Evolutionary conservation across 306 rosid species (phyloP).

Genomic region (Crataegus laevigata): DNA sequence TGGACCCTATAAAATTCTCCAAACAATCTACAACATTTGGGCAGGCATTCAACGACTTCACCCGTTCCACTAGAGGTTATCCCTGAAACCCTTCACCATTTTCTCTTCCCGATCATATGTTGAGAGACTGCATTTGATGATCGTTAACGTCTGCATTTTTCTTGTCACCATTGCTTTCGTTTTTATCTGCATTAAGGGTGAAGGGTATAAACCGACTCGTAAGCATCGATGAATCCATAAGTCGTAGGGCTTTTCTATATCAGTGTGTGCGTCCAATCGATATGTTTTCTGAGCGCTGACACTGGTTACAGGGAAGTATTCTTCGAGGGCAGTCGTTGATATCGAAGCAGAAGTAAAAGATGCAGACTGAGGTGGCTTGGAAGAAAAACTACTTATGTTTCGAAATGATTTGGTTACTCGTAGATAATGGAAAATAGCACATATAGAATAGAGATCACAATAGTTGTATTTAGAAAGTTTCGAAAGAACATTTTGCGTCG

Average conservation of each 20-base stretch:
- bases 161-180: neutral
- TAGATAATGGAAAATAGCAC: neutral
- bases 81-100: neutral
- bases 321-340: constrained; percentile 59
- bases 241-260: neutral
- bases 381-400: neutral
- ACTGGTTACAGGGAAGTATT: constrained; percentile 50
- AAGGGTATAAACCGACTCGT: neutral
- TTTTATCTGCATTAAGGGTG: neutral
- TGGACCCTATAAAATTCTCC: constrained; percentile 69
- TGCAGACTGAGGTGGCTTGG: constrained; percentile 50
- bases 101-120: neutral
- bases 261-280: neutral
- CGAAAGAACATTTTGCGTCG: neutral
- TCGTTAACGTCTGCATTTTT: neutral
- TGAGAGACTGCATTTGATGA: neutral
- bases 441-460: neutral
- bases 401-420: neutral
- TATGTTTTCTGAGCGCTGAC: neutral
- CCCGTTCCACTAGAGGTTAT: constrained; percentile 60
- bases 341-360: constrained; percentile 91
- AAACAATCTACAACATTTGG: constrained; percentile 77
- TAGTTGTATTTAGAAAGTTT: neutral
- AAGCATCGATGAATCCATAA: neutral
- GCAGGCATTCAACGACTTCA: constrained; percentile 63